Evolutionary conservation across 805 yeast genomes (phyloP).

Genomic region (Sugiyamaella boreocaroliniensis): DNA sequence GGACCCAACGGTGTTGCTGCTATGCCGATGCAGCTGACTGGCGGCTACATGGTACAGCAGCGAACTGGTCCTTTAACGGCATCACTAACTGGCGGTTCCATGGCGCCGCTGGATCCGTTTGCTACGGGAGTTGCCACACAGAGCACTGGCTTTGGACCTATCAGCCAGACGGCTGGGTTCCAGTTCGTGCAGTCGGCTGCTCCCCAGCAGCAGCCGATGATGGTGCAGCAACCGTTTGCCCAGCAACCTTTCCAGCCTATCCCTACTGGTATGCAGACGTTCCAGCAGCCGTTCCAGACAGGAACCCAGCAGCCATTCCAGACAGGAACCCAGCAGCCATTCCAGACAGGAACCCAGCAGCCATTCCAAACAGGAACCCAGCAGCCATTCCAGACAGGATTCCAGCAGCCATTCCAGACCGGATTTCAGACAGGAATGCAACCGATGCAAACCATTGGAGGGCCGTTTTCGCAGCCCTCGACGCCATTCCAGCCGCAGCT

Average conservation of each 20-base stretch:
- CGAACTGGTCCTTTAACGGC: slow-evolving; percentile 6
- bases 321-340: slow-evolving; percentile 3
- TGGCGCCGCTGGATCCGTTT: slow-evolving; percentile 1
- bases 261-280: slow-evolving; percentile 35
- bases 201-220: slow-evolving; percentile 35
- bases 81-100: background rate
- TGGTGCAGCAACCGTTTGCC: background rate
- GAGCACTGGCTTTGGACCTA: slow-evolving; percentile 14
- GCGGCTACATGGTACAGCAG: slow-evolving; percentile 7
- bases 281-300: slow-evolving; percentile 6
- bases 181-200: slow-evolving; percentile 34
- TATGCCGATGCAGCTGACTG: slow-evolving; percentile 9
- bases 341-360: slow-evolving; percentile 5
- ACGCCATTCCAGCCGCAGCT: slow-evolving; percentile 9
- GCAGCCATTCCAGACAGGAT: slow-evolving; percentile 7
- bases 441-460: background rate
- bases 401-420: background rate
- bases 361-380: background rate
- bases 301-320: slow-evolving; percentile 7
- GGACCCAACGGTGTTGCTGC: slow-evolving; percentile 16
- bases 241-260: slow-evolving; percentile 21
- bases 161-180: slow-evolving; percentile 8
- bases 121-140: slow-evolving; percentile 10
- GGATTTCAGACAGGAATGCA: slow-evolving; percentile 7
- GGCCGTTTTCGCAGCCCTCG: slow-evolving; percentile 11